Conservation (phyloP, 2,329 filamentous ascomycete genomes). For the Clonostachys rhizophaga region DNA sequence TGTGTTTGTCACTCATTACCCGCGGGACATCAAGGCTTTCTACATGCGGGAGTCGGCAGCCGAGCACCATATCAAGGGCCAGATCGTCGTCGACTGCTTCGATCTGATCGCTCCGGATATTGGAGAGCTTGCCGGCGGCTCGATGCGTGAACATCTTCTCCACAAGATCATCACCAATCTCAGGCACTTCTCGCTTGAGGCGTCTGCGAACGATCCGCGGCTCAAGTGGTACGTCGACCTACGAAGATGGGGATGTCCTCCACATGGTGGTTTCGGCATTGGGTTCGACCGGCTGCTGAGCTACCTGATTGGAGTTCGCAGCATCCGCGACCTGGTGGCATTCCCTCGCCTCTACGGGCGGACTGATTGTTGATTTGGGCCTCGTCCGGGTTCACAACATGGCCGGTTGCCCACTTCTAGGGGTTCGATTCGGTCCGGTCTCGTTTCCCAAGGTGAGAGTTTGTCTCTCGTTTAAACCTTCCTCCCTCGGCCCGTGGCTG, state of each 20-base stretch:
- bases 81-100: slow-evolving; percentile 76
- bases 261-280: slow-evolving; percentile 86
- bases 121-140: slow-evolving; percentile 84
- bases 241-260: slow-evolving; percentile 83
- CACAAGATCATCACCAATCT: slow-evolving; percentile 65
- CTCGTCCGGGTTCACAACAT: too few relatives aligned
- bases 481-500: too few relatives aligned
- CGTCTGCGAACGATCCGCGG: slow-evolving; percentile 18
- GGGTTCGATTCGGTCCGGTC: too few relatives aligned
- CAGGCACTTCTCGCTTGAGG: slow-evolving; percentile 59
- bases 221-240: slow-evolving; percentile 87
- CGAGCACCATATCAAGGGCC: slow-evolving; percentile 15
- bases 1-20: slow-evolving; percentile 91
- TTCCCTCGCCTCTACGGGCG: slow-evolving; percentile 74
- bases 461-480: too few relatives aligned
- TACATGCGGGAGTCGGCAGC: slow-evolving; percentile 47
- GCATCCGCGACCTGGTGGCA: slow-evolving; percentile 78
- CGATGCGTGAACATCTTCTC: slow-evolving; percentile 80
- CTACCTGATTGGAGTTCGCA: slow-evolving; percentile 77
- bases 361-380: slow-evolving; percentile 45
- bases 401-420: too few relatives aligned
- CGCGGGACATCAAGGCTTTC: slow-evolving; percentile 85
- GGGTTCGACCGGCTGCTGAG: slow-evolving; percentile 84
- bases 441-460: too few relatives aligned
- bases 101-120: slow-evolving; percentile 83